These are phyloP conservation scores for Russula sp. DNA, from an alignment of 768 basidiomycete genomes.

Conservation along the genomic window DNA sequence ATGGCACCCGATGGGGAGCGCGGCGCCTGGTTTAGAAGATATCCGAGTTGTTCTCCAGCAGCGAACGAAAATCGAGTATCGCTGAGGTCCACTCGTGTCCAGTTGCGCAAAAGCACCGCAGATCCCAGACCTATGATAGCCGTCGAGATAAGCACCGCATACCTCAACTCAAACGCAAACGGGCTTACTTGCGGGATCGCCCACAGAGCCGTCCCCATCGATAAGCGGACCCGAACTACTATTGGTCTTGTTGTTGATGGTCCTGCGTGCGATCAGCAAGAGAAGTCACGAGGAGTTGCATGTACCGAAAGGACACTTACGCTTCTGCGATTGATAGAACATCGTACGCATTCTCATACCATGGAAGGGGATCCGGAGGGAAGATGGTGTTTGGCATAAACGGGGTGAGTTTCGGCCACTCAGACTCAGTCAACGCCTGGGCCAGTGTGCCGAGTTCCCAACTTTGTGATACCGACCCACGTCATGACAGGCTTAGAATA, in stretches of 20 bases:
- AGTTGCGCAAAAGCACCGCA: constrained; percentile 52
- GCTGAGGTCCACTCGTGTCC: constrained; percentile 43
- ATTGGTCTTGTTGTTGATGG: constrained; percentile 40
- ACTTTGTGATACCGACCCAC: constrained; percentile 35
- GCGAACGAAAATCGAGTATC: constrained; percentile 43
- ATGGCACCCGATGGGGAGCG: constrained; percentile 53
- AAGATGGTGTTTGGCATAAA: constrained; percentile 45
- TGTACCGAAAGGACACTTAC: constrained; percentile 33
- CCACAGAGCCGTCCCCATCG: constrained; percentile 49
- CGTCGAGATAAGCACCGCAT: not conserved
- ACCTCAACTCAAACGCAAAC: not conserved
- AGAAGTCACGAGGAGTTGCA: not conserved
- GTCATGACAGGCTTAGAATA: not conserved
- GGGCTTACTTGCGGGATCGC: constrained; percentile 54
- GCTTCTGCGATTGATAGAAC: constrained; percentile 43
- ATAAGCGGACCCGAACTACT: constrained; percentile 42
- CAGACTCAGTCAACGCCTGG: constrained; percentile 54
- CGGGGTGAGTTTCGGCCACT: constrained; percentile 50
- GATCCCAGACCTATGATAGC: constrained; percentile 47
- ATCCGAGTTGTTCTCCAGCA: constrained; percentile 47
- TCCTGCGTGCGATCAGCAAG: constrained; percentile 34
- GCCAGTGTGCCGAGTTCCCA: constrained; percentile 61
- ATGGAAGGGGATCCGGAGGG: constrained; percentile 39
- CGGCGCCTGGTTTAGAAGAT: constrained; percentile 47
- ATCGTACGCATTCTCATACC: constrained; percentile 39